phyloP scores from a whole-genome alignment of 2,329 filamentous ascomycete genomes.

The Sphaerostilbella broomeana region DNA sequence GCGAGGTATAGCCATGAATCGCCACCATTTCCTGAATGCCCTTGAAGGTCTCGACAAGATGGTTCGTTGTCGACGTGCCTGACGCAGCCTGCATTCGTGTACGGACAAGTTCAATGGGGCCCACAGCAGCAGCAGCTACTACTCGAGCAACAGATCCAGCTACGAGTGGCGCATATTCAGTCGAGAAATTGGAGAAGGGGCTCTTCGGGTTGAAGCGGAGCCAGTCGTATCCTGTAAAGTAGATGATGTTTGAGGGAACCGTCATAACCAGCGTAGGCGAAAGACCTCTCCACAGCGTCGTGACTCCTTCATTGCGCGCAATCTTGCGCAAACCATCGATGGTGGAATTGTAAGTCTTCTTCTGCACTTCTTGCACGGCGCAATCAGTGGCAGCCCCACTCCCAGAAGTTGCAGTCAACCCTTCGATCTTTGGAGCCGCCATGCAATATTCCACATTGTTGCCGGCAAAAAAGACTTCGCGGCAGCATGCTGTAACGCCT shows the following conservation, averaged over 20 bases:
- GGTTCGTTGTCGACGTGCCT: constrained; percentile 51
- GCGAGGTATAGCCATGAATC: constrained; percentile 65
- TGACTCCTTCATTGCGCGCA: constrained; percentile 80
- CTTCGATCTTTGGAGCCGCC: constrained; percentile 53
- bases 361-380: constrained; percentile 79
- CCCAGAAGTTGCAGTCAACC: constrained; percentile 38
- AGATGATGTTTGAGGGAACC: constrained; percentile 92
- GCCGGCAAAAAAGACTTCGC: constrained; percentile 94
- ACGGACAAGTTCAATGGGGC: constrained; percentile 88
- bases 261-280: constrained; percentile 95
- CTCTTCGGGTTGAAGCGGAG: constrained; percentile 67
- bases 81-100: constrained; percentile 82
- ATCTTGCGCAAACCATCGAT: constrained; percentile 92
- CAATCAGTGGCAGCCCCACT: constrained; percentile 56
- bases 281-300: constrained; percentile 84
- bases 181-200: constrained; percentile 59
- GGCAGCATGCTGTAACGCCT: constrained; percentile 89
- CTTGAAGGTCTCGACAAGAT: constrained; percentile 71
- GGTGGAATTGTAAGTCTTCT: constrained; percentile 80
- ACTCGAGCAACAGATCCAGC: constrained; percentile 74
- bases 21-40: constrained; percentile 75
- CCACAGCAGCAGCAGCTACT: constrained; percentile 74
- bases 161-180: constrained; percentile 70
- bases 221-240: constrained; percentile 98
- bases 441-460: constrained; percentile 78